phyloP scores from a whole-genome alignment of 208 protist species.

The Crithidia fasciculata region DNA sequence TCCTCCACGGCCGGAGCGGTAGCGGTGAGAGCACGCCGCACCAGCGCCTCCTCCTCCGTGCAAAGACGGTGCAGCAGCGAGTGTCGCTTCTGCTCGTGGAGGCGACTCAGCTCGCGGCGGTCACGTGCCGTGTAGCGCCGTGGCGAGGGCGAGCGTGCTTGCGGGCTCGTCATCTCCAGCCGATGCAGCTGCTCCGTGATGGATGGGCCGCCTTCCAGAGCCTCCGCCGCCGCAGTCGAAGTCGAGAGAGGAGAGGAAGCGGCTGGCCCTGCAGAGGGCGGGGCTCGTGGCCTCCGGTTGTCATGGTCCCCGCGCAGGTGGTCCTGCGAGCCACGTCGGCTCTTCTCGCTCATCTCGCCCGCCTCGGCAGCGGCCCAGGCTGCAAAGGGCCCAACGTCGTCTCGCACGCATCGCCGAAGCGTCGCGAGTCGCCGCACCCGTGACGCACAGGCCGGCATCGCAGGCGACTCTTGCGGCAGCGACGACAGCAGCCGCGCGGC shows the following conservation, averaged over 20 bases:
- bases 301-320: not conserved
- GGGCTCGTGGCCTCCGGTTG: no score
- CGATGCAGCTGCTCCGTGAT: constrained; percentile 13
- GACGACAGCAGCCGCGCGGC: constrained; percentile 21
- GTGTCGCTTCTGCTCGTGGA: constrained; percentile 21
- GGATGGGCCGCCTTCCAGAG: not conserved
- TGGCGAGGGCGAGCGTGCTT: not conserved
- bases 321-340: not conserved
- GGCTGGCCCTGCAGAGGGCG: no score
- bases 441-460: constrained; percentile 2
- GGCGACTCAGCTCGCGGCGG: constrained; percentile 20
- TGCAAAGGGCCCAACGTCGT: constrained; percentile 25
- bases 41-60: constrained; percentile 10
- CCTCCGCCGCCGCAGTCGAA: no score
- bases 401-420: constrained; percentile 18
- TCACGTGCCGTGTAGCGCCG: constrained; percentile 25
- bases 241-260: no score
- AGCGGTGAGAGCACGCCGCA: constrained; percentile 1
- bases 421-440: constrained; percentile 12
- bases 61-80: constrained; percentile 12
- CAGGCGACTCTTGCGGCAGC: constrained; percentile 9
- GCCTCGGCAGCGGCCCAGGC: constrained; percentile 1
- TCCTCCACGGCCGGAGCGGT: constrained; percentile 5
- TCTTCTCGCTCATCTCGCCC: not conserved
- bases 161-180: not conserved